Percentiles rank a stretch among this genome's conserved stretches.
phyloP scores from a whole-genome alignment of 2,329 filamentous ascomycete species.

The Diaporthe batatas region DNA sequence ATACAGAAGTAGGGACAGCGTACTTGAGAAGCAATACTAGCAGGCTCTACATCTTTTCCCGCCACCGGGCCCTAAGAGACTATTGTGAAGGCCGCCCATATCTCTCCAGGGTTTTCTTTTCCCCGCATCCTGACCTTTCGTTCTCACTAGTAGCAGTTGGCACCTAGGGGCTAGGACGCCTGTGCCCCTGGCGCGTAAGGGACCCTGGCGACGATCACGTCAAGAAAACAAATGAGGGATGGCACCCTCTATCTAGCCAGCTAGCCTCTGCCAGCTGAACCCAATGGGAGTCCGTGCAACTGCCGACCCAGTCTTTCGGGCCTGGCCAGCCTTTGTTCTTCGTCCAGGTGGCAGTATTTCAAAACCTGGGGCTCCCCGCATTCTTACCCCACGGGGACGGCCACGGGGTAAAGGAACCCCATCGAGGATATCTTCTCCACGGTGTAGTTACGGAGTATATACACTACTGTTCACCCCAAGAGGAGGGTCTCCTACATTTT shows the following conservation, averaged over 20 bases:
- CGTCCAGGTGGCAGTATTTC: not conserved
- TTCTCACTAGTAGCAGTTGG: slow-evolving; percentile 5
- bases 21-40: no score
- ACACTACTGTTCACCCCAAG: not conserved
- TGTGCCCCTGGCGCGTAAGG: slow-evolving; percentile 26
- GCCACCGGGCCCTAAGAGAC: not conserved
- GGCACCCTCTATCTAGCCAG: not conserved
- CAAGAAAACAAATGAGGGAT: slow-evolving; percentile 12
- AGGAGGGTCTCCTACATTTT: not conserved
- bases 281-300: slow-evolving; percentile 27
- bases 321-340: not conserved
- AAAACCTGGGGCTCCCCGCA: slow-evolving; percentile 16
- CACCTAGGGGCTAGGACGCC: slow-evolving; percentile 14
- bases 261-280: not conserved
- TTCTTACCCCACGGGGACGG: slow-evolving; percentile 27
- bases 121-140: not conserved
- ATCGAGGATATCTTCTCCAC: not conserved
- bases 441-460: not conserved
- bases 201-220: slow-evolving; percentile 22
- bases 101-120: slow-evolving; percentile 4
- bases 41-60: slow-evolving; percentile 4
- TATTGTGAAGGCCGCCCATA: not conserved
- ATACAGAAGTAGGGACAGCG: not conserved
- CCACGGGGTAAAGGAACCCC: not conserved
- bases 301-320: slow-evolving; percentile 28